A percentile compares a stretch with the other conserved stretches of the same genome.
These are phyloP conservation scores for Mycena galericulata DNA, from an alignment of 768 basidiomycete species.

Conservation along the genomic window DNA sequence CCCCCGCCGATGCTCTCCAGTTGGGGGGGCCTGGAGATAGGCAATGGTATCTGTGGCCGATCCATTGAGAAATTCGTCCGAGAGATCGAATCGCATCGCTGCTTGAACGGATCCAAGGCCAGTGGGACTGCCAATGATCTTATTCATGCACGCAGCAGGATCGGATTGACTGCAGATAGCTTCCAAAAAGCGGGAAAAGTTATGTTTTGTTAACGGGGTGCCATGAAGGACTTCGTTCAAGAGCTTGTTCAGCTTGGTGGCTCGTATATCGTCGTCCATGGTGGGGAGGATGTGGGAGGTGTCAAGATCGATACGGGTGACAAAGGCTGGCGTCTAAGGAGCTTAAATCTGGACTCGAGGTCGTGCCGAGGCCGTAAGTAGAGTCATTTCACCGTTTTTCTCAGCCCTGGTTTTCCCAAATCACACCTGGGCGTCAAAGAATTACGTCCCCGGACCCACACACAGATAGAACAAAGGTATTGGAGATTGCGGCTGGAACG, in stretches of 20 bases:
- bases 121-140: conserved; percentile 45
- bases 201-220: conserved; percentile 29
- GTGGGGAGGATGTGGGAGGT: background rate
- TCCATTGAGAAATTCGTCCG: conserved; percentile 51
- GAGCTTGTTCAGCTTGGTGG: conserved; percentile 30
- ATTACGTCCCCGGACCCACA: no score
- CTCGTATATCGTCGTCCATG: conserved; percentile 33
- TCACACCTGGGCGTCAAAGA: background rate
- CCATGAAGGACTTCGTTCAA: conserved; percentile 33
- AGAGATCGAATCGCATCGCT: conserved; percentile 52
- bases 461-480: no score
- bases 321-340: conserved; percentile 7
- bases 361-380: conserved; percentile 13
- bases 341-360: conserved; percentile 10
- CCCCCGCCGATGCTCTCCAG: conserved; percentile 51
- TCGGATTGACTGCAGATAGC: conserved; percentile 54
- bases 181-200: conserved; percentile 51
- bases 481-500: no score
- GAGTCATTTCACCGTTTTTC: conserved; percentile 11
- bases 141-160: conserved; percentile 48
- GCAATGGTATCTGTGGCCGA: conserved; percentile 45
- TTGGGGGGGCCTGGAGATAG: conserved; percentile 50
- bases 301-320: conserved; percentile 1
- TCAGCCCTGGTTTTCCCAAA: conserved; percentile 7
- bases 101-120: conserved; percentile 52